These are phyloP conservation scores for Venturia oleaginea DNA, from an alignment of 2,329 filamentous ascomycete genomes.

Conservation along the genomic window DNA sequence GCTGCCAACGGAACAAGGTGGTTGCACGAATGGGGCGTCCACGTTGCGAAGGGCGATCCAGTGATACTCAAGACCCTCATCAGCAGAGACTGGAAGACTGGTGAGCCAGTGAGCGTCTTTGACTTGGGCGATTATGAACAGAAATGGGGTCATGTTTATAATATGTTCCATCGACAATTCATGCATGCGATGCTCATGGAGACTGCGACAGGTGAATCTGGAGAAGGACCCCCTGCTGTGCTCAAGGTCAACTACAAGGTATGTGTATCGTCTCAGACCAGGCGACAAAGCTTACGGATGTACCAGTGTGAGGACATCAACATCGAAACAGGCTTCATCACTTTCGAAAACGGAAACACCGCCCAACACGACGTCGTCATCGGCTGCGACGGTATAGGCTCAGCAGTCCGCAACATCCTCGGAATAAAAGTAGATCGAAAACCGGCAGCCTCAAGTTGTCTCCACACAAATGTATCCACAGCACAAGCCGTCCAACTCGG, in stretches of 20 bases:
- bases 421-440: conserved; percentile 5
- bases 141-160: conserved; percentile 45
- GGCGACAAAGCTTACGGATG: neutral
- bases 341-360: conserved; percentile 36
- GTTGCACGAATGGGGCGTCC: conserved; percentile 60
- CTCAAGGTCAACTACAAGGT: conserved; percentile 46
- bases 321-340: conserved; percentile 34
- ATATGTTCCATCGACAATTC: conserved; percentile 44
- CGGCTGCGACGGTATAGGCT: conserved; percentile 47
- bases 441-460: conserved; percentile 1
- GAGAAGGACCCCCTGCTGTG: conserved; percentile 33
- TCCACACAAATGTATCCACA: neutral
- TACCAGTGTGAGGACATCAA: conserved; percentile 43
- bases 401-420: conserved; percentile 32
- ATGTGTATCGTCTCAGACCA: neutral
- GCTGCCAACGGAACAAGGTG: conserved; percentile 51
- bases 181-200: conserved; percentile 45
- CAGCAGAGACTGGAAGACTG: conserved; percentile 31
- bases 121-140: conserved; percentile 30
- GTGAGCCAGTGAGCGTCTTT: conserved; percentile 27
- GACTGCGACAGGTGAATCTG: conserved; percentile 38
- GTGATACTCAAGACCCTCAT: conserved; percentile 24
- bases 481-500: neutral
- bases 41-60: conserved; percentile 40
- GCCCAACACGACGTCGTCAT: conserved; percentile 44